Percentiles rank a stretch among this genome's conserved stretches.
Conservation (phyloP, 441 rosid genomes). For the Eutrema salsugineum region DNA sequence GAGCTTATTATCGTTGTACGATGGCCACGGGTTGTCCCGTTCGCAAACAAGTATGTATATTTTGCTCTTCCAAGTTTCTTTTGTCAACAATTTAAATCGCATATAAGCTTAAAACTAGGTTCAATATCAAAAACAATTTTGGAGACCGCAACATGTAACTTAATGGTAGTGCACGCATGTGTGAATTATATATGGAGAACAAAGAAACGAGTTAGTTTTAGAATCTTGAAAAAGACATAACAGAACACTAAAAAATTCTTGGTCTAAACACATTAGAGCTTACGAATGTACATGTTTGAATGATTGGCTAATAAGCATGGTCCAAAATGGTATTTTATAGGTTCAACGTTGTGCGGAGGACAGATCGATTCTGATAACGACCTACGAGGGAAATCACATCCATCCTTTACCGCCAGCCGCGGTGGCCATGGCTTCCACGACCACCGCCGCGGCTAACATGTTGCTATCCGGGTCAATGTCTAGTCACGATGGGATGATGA, state of each 20-base stretch:
- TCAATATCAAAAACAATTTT: neutral
- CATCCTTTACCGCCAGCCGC: constrained; percentile 95
- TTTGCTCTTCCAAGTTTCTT: neutral
- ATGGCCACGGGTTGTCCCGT: constrained; percentile 61
- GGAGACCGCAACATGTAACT: neutral
- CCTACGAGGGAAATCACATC: constrained; percentile 92
- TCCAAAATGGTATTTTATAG: constrained; percentile 29
- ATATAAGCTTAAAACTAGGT: neutral
- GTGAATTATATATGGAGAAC: neutral
- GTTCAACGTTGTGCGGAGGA: constrained; percentile 98
- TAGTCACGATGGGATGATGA: constrained; percentile 80
- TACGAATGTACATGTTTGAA: neutral
- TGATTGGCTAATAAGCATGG: neutral
- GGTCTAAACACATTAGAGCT: neutral
- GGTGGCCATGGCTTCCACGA: constrained; percentile 89
- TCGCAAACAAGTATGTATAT: constrained; percentile 47
- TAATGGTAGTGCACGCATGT: neutral
- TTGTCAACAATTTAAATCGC: neutral
- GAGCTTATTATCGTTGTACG: constrained; percentile 69
- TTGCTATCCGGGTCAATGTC: constrained; percentile 89
- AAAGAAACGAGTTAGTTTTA: neutral
- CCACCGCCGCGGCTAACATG: constrained; percentile 82
- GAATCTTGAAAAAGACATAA: too few species aligned
- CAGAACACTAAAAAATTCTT: too few species aligned
- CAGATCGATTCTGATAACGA: constrained; percentile 68